Evolutionary conservation across 176 grass and related monocot genomes (phyloP).

Genomic region (Aegilops bicornis): DNA sequence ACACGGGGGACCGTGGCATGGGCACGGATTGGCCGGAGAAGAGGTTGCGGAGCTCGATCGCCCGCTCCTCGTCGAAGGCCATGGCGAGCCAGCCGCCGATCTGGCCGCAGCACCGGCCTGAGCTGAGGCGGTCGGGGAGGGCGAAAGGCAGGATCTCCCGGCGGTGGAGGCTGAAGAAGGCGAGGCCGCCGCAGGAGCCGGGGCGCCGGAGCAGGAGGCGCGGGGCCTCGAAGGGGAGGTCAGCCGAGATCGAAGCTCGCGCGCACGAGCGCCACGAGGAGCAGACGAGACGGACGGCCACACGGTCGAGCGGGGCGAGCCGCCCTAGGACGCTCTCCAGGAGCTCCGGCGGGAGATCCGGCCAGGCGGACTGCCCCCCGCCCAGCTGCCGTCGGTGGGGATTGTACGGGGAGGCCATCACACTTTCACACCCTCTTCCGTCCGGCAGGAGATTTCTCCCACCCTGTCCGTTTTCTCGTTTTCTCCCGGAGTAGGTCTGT

Average conservation of each 20-base stretch:
- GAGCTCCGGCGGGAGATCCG: conserved; percentile 37
- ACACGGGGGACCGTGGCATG: not conserved
- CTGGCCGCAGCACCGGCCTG: conserved; percentile 39
- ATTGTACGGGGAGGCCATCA: conserved; percentile 10
- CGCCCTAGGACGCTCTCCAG: conserved; percentile 18
- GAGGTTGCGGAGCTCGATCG: conserved; percentile 5
- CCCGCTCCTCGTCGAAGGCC: conserved; percentile 22
- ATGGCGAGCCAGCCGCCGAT: conserved; percentile 31
- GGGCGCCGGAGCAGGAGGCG: conserved; percentile 37
- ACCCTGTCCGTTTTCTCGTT: not conserved
- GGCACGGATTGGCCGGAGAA: not conserved
- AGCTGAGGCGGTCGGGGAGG: not conserved
- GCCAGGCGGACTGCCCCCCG: not conserved
- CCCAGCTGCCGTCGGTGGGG: not conserved
- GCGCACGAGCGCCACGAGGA: conserved; percentile 35
- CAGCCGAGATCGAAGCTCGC: conserved; percentile 12
- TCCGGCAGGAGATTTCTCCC: not conserved
- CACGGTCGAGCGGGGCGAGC: conserved; percentile 1
- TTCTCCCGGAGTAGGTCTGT: not conserved
- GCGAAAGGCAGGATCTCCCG: conserved; percentile 19
- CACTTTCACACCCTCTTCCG: not conserved
- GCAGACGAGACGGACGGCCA: conserved; percentile 34
- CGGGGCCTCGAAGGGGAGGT: conserved; percentile 38
- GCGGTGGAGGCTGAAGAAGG: conserved; percentile 41
- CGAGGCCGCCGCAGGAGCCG: not conserved